phyloP scores from a whole-genome alignment of 2,329 filamentous ascomycete species.

The Neonectria ditissima region DNA sequence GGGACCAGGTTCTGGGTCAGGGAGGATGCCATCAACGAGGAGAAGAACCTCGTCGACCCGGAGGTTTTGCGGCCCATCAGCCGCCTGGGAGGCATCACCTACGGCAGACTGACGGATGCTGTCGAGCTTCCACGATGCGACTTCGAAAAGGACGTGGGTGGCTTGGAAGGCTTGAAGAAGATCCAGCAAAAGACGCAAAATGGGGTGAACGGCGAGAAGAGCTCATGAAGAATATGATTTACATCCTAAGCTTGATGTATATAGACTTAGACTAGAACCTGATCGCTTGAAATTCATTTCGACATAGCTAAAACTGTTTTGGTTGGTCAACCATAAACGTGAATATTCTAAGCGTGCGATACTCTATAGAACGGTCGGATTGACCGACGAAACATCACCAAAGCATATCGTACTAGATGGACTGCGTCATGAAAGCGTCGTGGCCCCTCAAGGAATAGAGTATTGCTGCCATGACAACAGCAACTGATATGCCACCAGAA shows the following conservation, averaged over 20 bases:
- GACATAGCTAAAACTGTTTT: not conserved
- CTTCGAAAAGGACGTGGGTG: slow-evolving; percentile 64
- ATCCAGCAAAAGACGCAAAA: slow-evolving; percentile 51
- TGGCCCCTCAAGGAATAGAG: not conserved
- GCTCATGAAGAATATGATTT: not conserved
- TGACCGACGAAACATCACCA: not conserved
- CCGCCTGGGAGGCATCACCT: slow-evolving; percentile 88
- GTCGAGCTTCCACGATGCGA: slow-evolving; percentile 77
- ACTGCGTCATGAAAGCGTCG: not conserved
- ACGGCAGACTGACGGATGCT: slow-evolving; percentile 76
- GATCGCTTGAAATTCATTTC: no score
- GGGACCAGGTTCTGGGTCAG: slow-evolving; percentile 89
- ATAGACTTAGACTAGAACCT: slow-evolving; percentile 20
- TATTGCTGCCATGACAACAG: not conserved
- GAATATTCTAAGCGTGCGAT: not conserved
- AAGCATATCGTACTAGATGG: not conserved
- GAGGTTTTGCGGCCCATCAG: slow-evolving; percentile 80
- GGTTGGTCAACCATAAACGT: not conserved
- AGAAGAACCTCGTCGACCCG: slow-evolving; percentile 79
- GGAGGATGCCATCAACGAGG: slow-evolving; percentile 87
- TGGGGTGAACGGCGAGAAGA: slow-evolving; percentile 14
- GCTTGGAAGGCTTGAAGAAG: slow-evolving; percentile 67
- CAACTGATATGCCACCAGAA: not conserved
- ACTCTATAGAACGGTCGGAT: no score
- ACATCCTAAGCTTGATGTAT: not conserved